Conservation (phyloP, 1,284 basidiomycete species). For the Termitomyces sp. region DNA sequence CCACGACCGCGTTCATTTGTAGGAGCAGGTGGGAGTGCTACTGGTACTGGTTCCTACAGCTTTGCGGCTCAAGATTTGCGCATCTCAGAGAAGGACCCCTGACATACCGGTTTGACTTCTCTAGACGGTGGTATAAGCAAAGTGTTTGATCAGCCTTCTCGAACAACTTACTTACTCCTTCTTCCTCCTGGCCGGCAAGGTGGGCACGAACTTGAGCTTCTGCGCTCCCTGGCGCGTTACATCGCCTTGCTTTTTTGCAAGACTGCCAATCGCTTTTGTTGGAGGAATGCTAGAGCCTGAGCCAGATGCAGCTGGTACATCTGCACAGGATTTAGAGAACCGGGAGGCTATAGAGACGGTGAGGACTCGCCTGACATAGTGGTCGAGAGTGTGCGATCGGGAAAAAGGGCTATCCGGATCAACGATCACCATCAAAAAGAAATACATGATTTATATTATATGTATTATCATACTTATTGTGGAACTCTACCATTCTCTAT, state of each 20-base stretch:
- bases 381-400: not conserved
- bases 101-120: constrained; percentile 40
- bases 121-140: constrained; percentile 20
- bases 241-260: constrained; percentile 66
- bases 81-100: not conserved
- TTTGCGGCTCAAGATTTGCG: constrained; percentile 18
- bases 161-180: constrained; percentile 59
- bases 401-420: constrained; percentile 12
- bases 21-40: constrained; percentile 26
- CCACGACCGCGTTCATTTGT: constrained; percentile 44
- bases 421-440: constrained; percentile 6
- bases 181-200: constrained; percentile 63
- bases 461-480: no score
- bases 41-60: constrained; percentile 46
- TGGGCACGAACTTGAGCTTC: constrained; percentile 77
- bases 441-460: not conserved
- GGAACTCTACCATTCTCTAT: not conserved
- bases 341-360: not conserved
- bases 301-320: constrained; percentile 15
- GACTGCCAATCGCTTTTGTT: constrained; percentile 61
- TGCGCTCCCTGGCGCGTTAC: constrained; percentile 66
- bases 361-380: constrained; percentile 9
- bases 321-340: constrained; percentile 2
- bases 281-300: constrained; percentile 12
- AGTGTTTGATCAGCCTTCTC: not conserved